Evolutionary conservation across 768 basidiomycete species (phyloP).

Genomic region (Pholiota conissans): DNA sequence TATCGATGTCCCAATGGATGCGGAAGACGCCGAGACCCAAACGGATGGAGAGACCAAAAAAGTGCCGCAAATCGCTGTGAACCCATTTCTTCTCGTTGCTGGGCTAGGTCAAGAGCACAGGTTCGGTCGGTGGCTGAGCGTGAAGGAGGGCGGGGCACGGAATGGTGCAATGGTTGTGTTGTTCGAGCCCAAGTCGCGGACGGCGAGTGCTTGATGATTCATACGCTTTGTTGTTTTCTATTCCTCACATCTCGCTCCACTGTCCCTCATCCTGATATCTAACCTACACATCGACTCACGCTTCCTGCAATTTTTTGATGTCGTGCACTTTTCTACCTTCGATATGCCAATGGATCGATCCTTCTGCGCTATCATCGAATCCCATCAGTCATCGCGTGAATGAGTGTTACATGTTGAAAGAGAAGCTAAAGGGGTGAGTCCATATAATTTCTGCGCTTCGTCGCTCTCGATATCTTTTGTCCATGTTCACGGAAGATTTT

Average conservation of each 20-base stretch:
- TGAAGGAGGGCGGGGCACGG: slow-evolving; percentile 65
- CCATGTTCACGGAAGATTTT: too few relatives aligned
- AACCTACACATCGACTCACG: too few relatives aligned
- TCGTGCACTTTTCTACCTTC: not conserved
- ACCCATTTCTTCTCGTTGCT: slow-evolving; percentile 64
- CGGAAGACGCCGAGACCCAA: not conserved
- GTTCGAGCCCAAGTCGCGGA: slow-evolving; percentile 5
- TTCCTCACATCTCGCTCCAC: too few relatives aligned
- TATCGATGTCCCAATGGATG: not conserved
- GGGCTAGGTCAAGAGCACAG: slow-evolving; percentile 88
- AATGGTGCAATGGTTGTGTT: slow-evolving; percentile 68
- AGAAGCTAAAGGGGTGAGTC: too few relatives aligned
- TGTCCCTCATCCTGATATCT: too few relatives aligned
- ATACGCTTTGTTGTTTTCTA: too few relatives aligned
- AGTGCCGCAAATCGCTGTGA: slow-evolving; percentile 17
- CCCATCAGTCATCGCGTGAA: not conserved
- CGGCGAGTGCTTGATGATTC: not conserved
- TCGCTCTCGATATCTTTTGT: too few relatives aligned
- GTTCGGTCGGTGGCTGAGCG: slow-evolving; percentile 83
- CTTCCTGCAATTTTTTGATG: not conserved
- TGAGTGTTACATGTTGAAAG: not conserved
- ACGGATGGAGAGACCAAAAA: not conserved
- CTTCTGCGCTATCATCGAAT: not conserved
- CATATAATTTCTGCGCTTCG: not conserved
- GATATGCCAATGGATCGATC: not conserved